Evolutionary conservation across 164 flowering plant species (phyloP).

Genomic region (Vitis riparia): DNA sequence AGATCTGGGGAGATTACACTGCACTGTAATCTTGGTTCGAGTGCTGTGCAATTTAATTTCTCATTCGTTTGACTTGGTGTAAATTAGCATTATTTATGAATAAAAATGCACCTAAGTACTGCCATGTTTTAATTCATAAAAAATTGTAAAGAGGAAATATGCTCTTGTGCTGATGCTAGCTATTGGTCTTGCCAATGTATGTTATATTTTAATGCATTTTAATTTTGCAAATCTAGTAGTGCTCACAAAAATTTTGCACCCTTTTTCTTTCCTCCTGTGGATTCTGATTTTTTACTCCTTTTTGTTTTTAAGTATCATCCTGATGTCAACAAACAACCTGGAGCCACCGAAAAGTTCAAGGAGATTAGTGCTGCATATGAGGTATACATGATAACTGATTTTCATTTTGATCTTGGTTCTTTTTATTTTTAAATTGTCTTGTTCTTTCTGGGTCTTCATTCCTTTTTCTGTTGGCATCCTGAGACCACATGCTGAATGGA

Average conservation of each 20-base stretch:
- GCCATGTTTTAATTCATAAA: too few species aligned
- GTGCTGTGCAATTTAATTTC: too few species aligned
- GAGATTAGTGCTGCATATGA: slow-evolving; percentile 97
- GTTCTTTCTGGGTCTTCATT: not conserved
- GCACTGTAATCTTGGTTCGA: too few species aligned
- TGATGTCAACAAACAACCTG: slow-evolving; percentile 96
- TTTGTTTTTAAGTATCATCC: slow-evolving; percentile 71
- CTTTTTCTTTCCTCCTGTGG: not conserved
- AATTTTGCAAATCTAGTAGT: not conserved
- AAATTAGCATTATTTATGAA: too few species aligned
- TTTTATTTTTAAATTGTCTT: not conserved
- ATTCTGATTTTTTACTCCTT: slow-evolving; percentile 4
- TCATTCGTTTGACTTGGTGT: too few species aligned
- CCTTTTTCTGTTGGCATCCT: not conserved
- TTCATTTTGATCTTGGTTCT: too few species aligned
- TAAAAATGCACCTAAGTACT: too few species aligned
- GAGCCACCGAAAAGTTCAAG: slow-evolving; percentile 95
- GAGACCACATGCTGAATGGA: too few species aligned
- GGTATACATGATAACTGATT: slow-evolving; percentile 43
- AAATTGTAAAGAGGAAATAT: not conserved
- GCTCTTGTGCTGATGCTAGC: not conserved
- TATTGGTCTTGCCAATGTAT: not conserved
- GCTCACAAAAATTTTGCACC: not conserved
- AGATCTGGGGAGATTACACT: too few species aligned
- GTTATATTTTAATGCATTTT: not conserved